Conservation (phyloP, 2,329 filamentous ascomycete species). For the Paecilomyces sp. region DNA sequence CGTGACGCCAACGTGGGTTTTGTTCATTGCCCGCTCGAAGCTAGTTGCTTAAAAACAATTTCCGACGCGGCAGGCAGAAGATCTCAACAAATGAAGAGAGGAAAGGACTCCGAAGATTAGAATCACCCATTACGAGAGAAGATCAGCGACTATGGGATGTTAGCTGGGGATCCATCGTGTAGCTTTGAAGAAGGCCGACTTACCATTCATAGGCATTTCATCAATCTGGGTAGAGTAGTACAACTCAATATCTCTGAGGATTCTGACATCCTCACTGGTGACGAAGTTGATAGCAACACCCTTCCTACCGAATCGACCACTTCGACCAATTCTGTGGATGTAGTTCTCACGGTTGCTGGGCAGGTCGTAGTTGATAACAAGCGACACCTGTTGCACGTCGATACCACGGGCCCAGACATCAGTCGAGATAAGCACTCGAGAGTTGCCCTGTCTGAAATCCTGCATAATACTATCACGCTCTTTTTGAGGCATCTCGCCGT, state of each 20-base stretch:
- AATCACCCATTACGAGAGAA: conserved; percentile 23
- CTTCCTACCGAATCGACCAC: conserved; percentile 92
- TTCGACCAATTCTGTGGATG: conserved; percentile 95
- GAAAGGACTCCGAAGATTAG: not conserved
- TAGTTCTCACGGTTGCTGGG: conserved; percentile 99
- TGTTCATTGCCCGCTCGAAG: not conserved
- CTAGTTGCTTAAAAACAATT: not conserved
- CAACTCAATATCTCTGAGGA: conserved; percentile 92
- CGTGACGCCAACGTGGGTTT: not conserved
- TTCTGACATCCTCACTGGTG: conserved; percentile 94
- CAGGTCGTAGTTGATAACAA: conserved; percentile 99
- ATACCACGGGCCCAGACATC: conserved; percentile 98
- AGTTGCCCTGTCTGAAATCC: conserved; percentile 95
- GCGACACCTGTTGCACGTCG: conserved; percentile 94
- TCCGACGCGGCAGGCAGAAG: not conserved
- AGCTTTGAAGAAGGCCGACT: conserved; percentile 43
- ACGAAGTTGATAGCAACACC: conserved; percentile 99
- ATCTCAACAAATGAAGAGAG: not conserved
- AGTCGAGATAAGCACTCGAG: conserved; percentile 90
- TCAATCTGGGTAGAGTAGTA: conserved; percentile 97
- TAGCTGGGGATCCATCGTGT: conserved; percentile 4
- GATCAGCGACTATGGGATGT: conserved; percentile 23
- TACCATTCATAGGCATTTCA: conserved; percentile 97
- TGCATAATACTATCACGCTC: conserved; percentile 99
- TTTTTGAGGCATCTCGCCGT: conserved; percentile 98